Evolutionary conservation across 2,329 filamentous ascomycete species (phyloP), one percentile per base, ranked within the genome.

Genomic region (Pyrenochaeta sp.): DNA sequence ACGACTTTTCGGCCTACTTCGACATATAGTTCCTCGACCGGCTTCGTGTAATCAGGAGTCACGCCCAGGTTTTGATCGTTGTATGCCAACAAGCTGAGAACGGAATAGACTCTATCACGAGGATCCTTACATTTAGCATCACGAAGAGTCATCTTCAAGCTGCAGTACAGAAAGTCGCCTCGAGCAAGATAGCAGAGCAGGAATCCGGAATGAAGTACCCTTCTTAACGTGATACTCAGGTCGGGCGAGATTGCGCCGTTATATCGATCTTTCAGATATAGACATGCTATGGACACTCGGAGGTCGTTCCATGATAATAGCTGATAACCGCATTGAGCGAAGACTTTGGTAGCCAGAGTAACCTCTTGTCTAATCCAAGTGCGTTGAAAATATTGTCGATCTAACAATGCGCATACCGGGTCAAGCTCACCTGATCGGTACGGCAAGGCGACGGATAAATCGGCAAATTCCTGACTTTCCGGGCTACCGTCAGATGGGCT

Each of bases 321-420:
- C 10, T 34, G 3, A n/a, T 14, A 10, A 3, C 45, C 45, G 28
- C 35, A 44, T 23, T 37, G 22, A 3, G 44, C 14, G 8, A 27
- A 8, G 7, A 22, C 35, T 18, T 19, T 7, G 3, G n/a, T 26
- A 3, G 40, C 31, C n/a, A 41, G 36, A 3, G 17, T n/a, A 7
- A 41, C 22, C 14, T 48, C 45, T 18, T 44, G 45, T 18, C 40
- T 26, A 11, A 44, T 41, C 45, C 45, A 48, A 2, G 38, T 24
- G 7, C 45, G 19, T 11, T n/a, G 24, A 11, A 44, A 48, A 21
- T 48, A 48, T 4, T 30, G 20, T 14, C 32, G 30, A 5, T 21
- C 9, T 2, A 41, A 28, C 8, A 44, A 13, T 5, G 4, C 7
- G 7, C 22, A 6, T 2, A 48, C 21, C 3, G 21, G n/a, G 6